phyloP scores from a whole-genome alignment of 176 grass and related monocot species.

The Oryza meridionalis region DNA sequence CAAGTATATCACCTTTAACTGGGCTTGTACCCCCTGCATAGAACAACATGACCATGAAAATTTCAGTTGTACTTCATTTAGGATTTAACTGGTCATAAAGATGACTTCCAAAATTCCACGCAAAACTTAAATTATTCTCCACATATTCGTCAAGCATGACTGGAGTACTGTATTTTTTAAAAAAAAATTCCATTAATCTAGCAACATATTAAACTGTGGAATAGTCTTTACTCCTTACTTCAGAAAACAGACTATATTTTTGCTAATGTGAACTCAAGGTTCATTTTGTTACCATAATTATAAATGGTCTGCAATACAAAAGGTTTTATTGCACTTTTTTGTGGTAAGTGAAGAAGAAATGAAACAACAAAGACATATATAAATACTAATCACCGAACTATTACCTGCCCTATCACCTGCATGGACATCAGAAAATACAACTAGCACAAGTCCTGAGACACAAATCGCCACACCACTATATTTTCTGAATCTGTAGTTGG shows the following conservation, averaged over 20 bases:
- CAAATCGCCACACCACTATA: constrained; percentile 60
- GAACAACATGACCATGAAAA: neutral
- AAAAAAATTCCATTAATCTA: neutral
- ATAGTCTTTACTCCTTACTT: neutral
- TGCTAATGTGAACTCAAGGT: neutral
- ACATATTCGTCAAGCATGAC: constrained; percentile 9
- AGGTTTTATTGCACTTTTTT: neutral
- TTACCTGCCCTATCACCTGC: constrained; percentile 60
- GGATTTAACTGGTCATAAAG: neutral
- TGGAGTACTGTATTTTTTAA: neutral
- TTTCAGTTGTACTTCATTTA: constrained; percentile 5
- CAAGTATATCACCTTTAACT: constrained; percentile 70
- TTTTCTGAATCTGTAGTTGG: constrained; percentile 57
- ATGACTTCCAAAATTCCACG: neutral
- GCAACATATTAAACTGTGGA: neutral
- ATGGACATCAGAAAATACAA: constrained; percentile 74
- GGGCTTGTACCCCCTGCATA: constrained; percentile 51
- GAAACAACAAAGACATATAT: neutral
- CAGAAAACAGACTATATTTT: neutral
- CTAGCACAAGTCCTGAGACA: constrained; percentile 57
- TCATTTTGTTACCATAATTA: constrained; percentile 10
- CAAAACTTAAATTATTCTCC: neutral
- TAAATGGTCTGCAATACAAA: neutral
- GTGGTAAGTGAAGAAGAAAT: neutral
- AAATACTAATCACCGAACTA: neutral